Base-by-base conservation (phyloP, 306 rosid species). In the Rubus idaeus region DNA sequence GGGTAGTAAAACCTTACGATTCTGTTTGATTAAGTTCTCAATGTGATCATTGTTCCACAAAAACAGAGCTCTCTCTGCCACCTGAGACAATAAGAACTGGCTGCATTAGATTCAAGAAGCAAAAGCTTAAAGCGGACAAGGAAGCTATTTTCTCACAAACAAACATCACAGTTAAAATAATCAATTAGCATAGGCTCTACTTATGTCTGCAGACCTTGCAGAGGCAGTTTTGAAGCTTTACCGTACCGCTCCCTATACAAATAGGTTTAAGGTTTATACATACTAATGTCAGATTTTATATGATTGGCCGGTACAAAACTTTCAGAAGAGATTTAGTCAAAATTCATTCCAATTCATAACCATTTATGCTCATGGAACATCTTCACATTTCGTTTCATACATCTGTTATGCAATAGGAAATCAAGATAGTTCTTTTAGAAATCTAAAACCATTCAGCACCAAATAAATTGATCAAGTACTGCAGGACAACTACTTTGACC, bases 31-130 rank as follows among this genome's bases (percentile, higher is more conserved):
- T 56, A 90, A 74, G 88, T 84, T 93, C 81, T 86, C 89, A 63
- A 93, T 81, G 72, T 90, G 97, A 74, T 93, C 94, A 5, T 83
- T 92, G 85, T 87, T 90, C 94, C 97, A 90, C 75, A 92, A 77
- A 80, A 89, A 92, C 81, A 89, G 64, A n/a, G 90, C 91, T 84
- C 96, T 86, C 73, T 93, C 97, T 6, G 94, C 96, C 71, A 89
- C 97, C 96, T 92, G 80, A 42, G 73, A 80, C 39, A 76, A 41
- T 46, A 78, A 65, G 53, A 69, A 80, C 53, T 17, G n/a, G 50
- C 53, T 57, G 52, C 68, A 72, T 56, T 16, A 80, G 21, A 57
- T 53, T 62, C 74, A 42, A 18, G 8, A 42, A 61, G 56, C 53
- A 10, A 49, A 45, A 35, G 42, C 47, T 47, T n/a, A n/a, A n/a